Evolutionary conservation across 2,329 filamentous ascomycete genomes (phyloP), one percentile per base, ranked within the genome.

Genomic region (Plectosphaerella plurivora): DNA sequence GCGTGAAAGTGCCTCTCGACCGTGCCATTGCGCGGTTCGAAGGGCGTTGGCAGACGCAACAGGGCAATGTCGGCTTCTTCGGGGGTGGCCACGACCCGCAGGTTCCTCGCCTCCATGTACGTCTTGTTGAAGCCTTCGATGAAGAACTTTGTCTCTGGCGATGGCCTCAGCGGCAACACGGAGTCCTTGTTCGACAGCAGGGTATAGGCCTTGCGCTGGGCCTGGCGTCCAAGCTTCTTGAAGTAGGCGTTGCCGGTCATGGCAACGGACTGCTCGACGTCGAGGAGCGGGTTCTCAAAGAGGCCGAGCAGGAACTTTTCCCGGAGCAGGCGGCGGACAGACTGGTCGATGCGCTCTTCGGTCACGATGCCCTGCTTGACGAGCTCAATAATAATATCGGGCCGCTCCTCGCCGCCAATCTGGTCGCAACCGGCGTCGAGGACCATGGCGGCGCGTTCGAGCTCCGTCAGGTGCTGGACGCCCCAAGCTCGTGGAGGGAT

Each of bases 261-360:
- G 3, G 63, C 61, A 1, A 61, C 65, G 0, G 74, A 75, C 1
- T 62, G 65, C 1, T 72, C 71, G 1, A 67, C 65, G 52, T 81
- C 73, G 5, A 79, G 72, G 44, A 75, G 80, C 0, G 74, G 76
- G 47, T 74, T 70, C 12, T 80, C 76, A 48, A 80, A 81, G 8
- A 80, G 69, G 3, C 77, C 77, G 0, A 80, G 68, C 4, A 69
- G 49, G 57, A 80, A 80, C 60, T 80, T 81, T 55, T 81, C 77
- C 28, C 61, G 64, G 4, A 80, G 65, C 0, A 80, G 62, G 2
- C 71, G 72, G 2, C 71, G 66, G 3, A 79, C 70, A 0, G 76
- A 79, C 8, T 63, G 50, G 49, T 80, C 71, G 4, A 81, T 61
- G 12, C 76, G 73, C 1, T 61, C 59, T 51, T 79, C 75, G 8